Evolutionary conservation across 2,329 filamentous ascomycete genomes (phyloP).

Genomic region (Neofusicoccum umdonicola): DNA sequence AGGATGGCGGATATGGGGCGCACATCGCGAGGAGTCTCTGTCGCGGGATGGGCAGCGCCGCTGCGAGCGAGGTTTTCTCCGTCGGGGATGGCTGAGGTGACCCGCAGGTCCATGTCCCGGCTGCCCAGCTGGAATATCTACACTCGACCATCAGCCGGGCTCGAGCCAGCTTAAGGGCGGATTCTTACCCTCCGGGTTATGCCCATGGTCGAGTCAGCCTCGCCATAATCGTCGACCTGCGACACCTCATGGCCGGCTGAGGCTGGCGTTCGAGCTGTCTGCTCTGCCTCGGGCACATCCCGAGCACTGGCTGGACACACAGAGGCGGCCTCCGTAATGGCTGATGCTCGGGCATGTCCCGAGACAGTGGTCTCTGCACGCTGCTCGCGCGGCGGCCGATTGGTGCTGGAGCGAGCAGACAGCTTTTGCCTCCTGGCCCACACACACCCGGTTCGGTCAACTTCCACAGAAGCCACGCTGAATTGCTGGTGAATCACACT

Average conservation of each 20-base stretch:
- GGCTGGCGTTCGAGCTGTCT: too few species aligned
- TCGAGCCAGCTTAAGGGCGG: not conserved
- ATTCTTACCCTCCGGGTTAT: slow-evolving; percentile 28
- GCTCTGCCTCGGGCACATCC: too few species aligned
- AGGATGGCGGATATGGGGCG: slow-evolving; percentile 29
- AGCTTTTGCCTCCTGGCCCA: too few species aligned
- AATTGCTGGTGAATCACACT: too few species aligned
- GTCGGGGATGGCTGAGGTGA: slow-evolving; percentile 37
- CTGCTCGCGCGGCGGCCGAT: too few species aligned
- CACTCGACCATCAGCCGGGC: not conserved
- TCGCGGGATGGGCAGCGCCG: not conserved
- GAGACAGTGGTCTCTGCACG: too few species aligned
- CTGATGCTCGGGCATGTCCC: too few species aligned
- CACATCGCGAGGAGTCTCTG: slow-evolving; percentile 20
- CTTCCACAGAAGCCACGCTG: too few species aligned
- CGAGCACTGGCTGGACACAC: too few species aligned
- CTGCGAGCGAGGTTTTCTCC: slow-evolving; percentile 22
- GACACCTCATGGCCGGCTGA: not conserved
- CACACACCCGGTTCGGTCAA: too few species aligned
- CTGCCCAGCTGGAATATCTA: slow-evolving; percentile 30
- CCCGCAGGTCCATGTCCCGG: slow-evolving; percentile 28
- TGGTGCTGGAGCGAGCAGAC: too few species aligned
- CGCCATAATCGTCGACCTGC: slow-evolving; percentile 22
- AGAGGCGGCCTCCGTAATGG: too few species aligned
- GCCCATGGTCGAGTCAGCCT: slow-evolving; percentile 36